These are phyloP conservation scores for Skeletonema menzelii DNA, from an alignment of 108 stramenopile species.

Conservation along the genomic window DNA sequence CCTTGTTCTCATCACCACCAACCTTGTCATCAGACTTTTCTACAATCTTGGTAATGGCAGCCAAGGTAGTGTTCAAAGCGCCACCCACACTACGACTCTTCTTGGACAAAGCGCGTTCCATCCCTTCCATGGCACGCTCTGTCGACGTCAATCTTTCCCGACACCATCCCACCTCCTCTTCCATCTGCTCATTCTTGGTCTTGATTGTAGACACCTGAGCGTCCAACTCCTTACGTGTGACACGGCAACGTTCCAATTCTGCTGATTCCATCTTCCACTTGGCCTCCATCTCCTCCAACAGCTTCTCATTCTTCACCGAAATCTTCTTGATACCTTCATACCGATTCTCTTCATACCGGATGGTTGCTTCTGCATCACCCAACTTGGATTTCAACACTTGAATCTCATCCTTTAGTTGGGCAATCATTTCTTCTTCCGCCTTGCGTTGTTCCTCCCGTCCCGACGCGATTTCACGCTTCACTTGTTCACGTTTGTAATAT, in stretches of 20 bases:
- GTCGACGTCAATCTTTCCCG: slow-evolving; percentile 33
- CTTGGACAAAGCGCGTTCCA: slow-evolving; percentile 37
- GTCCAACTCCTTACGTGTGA: slow-evolving; percentile 15
- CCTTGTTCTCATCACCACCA: slow-evolving; percentile 10
- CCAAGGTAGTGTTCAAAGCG: slow-evolving; percentile 3
- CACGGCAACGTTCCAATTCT: slow-evolving; percentile 34
- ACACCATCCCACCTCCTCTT: slow-evolving; percentile 42
- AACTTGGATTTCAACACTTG: slow-evolving; percentile 7
- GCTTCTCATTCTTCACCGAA: slow-evolving; percentile 8
- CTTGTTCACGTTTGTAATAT: slow-evolving; percentile 21
- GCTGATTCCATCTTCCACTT: slow-evolving; percentile 24
- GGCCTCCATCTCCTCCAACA: slow-evolving; percentile 28
- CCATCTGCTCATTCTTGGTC: slow-evolving; percentile 10
- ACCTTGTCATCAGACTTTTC: slow-evolving; percentile 1
- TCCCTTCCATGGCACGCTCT: slow-evolving; percentile 35
- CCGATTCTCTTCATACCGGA: slow-evolving; percentile 38
- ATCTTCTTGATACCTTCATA: slow-evolving; percentile 20
- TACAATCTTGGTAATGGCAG: slow-evolving; percentile 24
- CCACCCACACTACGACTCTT: slow-evolving; percentile 8
- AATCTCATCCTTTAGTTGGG: slow-evolving; percentile 10
- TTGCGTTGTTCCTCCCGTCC: slow-evolving; percentile 34
- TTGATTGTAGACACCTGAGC: slow-evolving; percentile 9
- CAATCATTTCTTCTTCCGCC: slow-evolving; percentile 17
- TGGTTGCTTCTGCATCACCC: slow-evolving; percentile 39
- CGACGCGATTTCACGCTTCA: slow-evolving; percentile 25